These are phyloP conservation scores for Lachnellula willkommii DNA, from an alignment of 2,329 filamentous ascomycete genomes.

Conservation along the genomic window DNA sequence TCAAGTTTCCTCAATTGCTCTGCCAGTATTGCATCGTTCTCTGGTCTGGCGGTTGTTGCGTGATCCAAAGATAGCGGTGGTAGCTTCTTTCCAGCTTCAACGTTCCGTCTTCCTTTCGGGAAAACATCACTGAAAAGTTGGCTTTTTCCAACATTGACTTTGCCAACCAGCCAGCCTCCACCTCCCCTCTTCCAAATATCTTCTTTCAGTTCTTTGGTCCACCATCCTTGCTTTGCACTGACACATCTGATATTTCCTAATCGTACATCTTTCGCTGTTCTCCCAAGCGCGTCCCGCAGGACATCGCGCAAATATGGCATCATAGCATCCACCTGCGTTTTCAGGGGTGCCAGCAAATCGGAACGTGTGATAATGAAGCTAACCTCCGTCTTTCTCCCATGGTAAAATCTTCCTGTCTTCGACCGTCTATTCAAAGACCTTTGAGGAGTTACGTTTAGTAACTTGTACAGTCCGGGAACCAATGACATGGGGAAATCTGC, in stretches of 20 bases:
- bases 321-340: conserved; percentile 75
- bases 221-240: conserved; percentile 82
- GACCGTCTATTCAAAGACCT: conserved; percentile 78
- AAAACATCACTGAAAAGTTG: conserved; percentile 83
- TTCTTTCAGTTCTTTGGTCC: conserved; percentile 80
- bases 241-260: conserved; percentile 84
- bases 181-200: conserved; percentile 80
- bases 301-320: conserved; percentile 81
- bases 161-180: conserved; percentile 94
- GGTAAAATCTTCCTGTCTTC: conserved; percentile 57
- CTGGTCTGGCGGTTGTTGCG: background rate
- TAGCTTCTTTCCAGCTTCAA: conserved; percentile 1
- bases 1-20: conserved; percentile 9
- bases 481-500: conserved; percentile 96
- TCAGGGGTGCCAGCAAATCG: conserved; percentile 78
- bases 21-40: background rate
- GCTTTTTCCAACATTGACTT: conserved; percentile 96
- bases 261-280: conserved; percentile 62
- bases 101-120: conserved; percentile 59
- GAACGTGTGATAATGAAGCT: conserved; percentile 88
- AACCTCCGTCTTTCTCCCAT: conserved; percentile 67
- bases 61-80: background rate
- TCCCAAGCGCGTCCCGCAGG: conserved; percentile 69
- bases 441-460: conserved; percentile 66
- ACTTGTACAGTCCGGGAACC: conserved; percentile 66